Evolutionary conservation across 2,329 filamentous ascomycete genomes (phyloP).

Genomic region (Ophiocordyceps sinensis): DNA sequence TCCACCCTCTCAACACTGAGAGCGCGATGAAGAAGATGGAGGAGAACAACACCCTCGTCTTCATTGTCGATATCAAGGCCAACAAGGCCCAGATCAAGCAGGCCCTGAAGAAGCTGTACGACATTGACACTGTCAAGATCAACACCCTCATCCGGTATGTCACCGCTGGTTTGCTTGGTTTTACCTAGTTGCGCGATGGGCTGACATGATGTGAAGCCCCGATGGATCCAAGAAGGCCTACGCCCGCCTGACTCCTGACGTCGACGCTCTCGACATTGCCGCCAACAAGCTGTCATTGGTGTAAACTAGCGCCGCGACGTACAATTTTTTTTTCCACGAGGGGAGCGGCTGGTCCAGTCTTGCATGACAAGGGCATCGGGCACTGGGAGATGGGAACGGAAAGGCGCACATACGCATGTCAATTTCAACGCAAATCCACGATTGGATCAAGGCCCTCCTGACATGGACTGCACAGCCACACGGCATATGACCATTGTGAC

Average conservation of each 20-base stretch:
- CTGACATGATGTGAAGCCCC: constrained; percentile 33
- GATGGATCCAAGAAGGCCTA: constrained; percentile 99
- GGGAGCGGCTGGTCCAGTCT: constrained; percentile 24
- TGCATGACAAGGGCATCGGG: constrained; percentile 17
- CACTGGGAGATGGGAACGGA: constrained; percentile 15
- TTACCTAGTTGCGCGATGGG: too few relatives aligned
- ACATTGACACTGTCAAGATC: constrained; percentile 96
- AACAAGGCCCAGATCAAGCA: constrained; percentile 99
- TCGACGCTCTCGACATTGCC: constrained; percentile 97
- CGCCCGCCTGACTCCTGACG: constrained; percentile 85
- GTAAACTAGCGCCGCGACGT: constrained; percentile 35
- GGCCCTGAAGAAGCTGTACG: constrained; percentile 97
- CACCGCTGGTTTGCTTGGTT: not conserved
- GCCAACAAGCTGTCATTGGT: constrained; percentile 98
- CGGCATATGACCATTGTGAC: too few relatives aligned
- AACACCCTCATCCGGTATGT: constrained; percentile 94
- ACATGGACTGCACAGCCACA: not conserved
- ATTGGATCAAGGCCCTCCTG: constrained; percentile 8
- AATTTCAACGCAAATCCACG: constrained; percentile 20
- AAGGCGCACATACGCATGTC: constrained; percentile 19
- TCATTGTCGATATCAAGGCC: constrained; percentile 92
- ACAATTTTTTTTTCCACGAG: constrained; percentile 10
- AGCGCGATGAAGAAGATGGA: constrained; percentile 99
- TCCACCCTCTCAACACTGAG: constrained; percentile 99
- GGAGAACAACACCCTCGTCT: constrained; percentile 99